Evolutionary conservation across 2,329 filamentous ascomycete species (phyloP), one percentile per base, ranked within the genome.

Genomic region (Cladosporium sphaerospermum): DNA sequence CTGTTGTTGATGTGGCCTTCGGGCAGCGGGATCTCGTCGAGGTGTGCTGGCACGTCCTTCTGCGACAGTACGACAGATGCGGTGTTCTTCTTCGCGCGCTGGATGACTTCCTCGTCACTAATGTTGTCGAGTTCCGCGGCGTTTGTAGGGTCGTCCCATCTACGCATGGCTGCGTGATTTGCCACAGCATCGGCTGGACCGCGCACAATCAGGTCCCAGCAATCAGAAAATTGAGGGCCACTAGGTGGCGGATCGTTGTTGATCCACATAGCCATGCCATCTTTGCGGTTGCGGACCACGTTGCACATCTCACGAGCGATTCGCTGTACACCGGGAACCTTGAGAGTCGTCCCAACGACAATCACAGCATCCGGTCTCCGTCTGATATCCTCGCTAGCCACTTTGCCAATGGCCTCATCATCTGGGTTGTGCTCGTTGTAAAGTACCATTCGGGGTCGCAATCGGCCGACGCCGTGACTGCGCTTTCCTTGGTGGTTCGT

Each of bases 381-480:
- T 56, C 89, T 86, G 54, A 97, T 75, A 67, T 99, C 93, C 4
- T 91, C 85, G 59, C 83, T 84, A 48, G 91, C 89, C 39, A 96
- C 91, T 18, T 88, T 88, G 41, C 92, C 91, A 67, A 99, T 99
- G 11, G 93, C 92, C 62, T 96, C 92, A 61, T 93, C 89, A 60
- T 99, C 93, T 0, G 93, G 93, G 66, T 97, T 96, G 68, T 89
- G 86, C 69, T 99, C 93, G 67, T 97, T 96, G 75, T 99, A 99
- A 9, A 99, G 79, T 4, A 97, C 92, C 75, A 99, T 96, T 54
- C 93, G 83, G 18, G 93, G 93, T 18, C 93, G 83, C 57, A 99
- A 75, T 56, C 88, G 84, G 40, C 93, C 93, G 62, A 99, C 87
- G 1, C 93, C 93, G 65, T 96, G 93, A 65, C 91, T 95, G 55